Evolutionary conservation across 345 rosid species (phyloP).

Genomic region (Rubroshorea leprosula): DNA sequence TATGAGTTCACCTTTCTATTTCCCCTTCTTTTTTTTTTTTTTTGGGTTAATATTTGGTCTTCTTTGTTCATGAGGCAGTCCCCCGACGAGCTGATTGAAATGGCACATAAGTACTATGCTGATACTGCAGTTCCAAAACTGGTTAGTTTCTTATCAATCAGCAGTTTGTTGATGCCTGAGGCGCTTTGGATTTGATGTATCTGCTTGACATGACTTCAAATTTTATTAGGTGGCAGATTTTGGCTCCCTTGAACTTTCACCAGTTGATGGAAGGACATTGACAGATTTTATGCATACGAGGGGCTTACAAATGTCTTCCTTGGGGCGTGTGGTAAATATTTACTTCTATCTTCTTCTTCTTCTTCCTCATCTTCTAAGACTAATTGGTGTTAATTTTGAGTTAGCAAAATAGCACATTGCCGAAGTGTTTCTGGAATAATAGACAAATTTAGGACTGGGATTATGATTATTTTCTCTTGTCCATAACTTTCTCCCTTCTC

Average conservation of each 20-base stretch:
- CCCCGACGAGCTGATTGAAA: conserved; percentile 72
- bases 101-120: conserved; percentile 68
- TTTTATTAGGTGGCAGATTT: conserved; percentile 82
- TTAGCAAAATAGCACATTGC: too few species aligned
- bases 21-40: too few species aligned
- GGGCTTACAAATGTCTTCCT: conserved; percentile 86
- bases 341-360: neutral
- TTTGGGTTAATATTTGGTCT: conserved; percentile 17
- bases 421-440: neutral
- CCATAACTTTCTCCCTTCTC: conserved; percentile 1
- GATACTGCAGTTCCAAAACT: conserved; percentile 94
- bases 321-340: conserved; percentile 76
- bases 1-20: too few species aligned
- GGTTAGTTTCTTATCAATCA: conserved; percentile 45
- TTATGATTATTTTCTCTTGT: conserved; percentile 1
- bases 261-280: conserved; percentile 94
- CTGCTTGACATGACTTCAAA: conserved; percentile 13
- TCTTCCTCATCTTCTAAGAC: too few species aligned
- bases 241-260: conserved; percentile 97
- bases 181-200: conserved; percentile 15
- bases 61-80: conserved; percentile 35
- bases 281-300: conserved; percentile 99
- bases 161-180: conserved; percentile 10
- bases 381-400: too few species aligned
- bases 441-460: neutral